phyloP scores from a whole-genome alignment of 2,329 filamentous ascomycete genomes.

The Cladophialophora psammophila region DNA sequence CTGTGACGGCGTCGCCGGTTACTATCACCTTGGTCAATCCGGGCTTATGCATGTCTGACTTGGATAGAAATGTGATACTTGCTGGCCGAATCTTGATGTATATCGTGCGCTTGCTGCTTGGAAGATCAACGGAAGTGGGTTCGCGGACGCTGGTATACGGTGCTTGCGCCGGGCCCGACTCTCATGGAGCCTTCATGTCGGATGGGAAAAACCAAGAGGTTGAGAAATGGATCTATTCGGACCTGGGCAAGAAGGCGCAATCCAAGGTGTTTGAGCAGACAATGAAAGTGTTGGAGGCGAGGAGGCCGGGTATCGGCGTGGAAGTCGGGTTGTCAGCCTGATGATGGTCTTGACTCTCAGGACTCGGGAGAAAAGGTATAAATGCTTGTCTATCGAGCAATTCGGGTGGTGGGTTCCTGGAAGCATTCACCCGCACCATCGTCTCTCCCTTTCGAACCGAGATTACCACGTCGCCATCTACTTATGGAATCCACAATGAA shows the following conservation, averaged over 20 bases:
- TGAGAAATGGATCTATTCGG: conserved; percentile 49
- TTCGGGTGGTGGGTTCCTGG: background rate
- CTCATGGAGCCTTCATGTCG: conserved; percentile 33
- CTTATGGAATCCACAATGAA: too few species aligned
- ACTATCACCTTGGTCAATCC: conserved; percentile 42
- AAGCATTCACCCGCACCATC: background rate
- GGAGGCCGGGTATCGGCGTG: conserved; percentile 47
- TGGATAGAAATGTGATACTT: conserved; percentile 23
- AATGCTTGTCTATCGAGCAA: too few species aligned
- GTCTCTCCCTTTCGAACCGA: background rate
- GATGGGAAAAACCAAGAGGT: conserved; percentile 37
- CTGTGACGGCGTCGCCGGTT: conserved; percentile 19
- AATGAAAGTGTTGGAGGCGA: conserved; percentile 49
- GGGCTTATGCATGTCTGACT: conserved; percentile 37
- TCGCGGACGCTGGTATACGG: conserved; percentile 38
- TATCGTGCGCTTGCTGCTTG: conserved; percentile 25
- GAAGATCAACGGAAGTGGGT: conserved; percentile 37
- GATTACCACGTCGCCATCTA: background rate
- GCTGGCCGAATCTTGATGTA: background rate
- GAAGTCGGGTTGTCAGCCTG: conserved; percentile 18
- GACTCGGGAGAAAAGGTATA: background rate
- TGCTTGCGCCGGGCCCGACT: conserved; percentile 24
- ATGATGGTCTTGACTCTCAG: background rate
- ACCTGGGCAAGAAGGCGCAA: conserved; percentile 49
- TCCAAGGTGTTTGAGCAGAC: conserved; percentile 55